These are phyloP conservation scores for Paxillus ammoniavirescens DNA, from an alignment of 768 basidiomycete genomes.

Conservation along the genomic window DNA sequence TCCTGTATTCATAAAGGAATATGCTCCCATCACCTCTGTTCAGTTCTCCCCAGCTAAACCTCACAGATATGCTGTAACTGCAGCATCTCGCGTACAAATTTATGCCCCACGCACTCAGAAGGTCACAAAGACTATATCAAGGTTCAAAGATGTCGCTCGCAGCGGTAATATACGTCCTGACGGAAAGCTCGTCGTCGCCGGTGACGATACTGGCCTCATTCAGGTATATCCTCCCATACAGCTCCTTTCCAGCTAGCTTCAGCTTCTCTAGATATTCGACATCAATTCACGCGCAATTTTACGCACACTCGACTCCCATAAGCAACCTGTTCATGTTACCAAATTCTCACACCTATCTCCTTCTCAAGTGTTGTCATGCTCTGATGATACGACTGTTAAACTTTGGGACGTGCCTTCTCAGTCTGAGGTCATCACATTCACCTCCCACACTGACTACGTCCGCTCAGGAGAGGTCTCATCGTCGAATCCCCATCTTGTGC, in stretches of 20 bases:
- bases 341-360: conserved; percentile 83
- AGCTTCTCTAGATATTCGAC: conserved; percentile 75
- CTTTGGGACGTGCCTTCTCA: conserved; percentile 96
- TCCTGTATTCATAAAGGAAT: conserved; percentile 95
- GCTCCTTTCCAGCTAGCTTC: background rate
- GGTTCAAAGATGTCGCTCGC: conserved; percentile 95
- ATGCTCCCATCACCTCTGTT: conserved; percentile 91
- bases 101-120: conserved; percentile 97
- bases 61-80: conserved; percentile 94
- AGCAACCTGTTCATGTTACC: conserved; percentile 94
- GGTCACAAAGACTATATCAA: conserved; percentile 91
- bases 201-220: conserved; percentile 90
- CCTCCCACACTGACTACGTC: conserved; percentile 92
- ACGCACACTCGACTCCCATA: conserved; percentile 88
- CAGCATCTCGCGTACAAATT: conserved; percentile 90
- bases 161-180: conserved; percentile 87
- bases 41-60: conserved; percentile 88
- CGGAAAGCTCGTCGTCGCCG: conserved; percentile 93
- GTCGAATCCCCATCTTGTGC: conserved; percentile 76
- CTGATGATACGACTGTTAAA: conserved; percentile 92
- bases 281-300: conserved; percentile 91
- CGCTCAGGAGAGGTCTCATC: conserved; percentile 87
- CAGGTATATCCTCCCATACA: conserved; percentile 40
- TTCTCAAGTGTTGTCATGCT: conserved; percentile 88
- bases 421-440: conserved; percentile 72